Base-by-base conservation (phyloP, 2,329 filamentous ascomycete genomes). In the Alternaria alternata region DNA sequence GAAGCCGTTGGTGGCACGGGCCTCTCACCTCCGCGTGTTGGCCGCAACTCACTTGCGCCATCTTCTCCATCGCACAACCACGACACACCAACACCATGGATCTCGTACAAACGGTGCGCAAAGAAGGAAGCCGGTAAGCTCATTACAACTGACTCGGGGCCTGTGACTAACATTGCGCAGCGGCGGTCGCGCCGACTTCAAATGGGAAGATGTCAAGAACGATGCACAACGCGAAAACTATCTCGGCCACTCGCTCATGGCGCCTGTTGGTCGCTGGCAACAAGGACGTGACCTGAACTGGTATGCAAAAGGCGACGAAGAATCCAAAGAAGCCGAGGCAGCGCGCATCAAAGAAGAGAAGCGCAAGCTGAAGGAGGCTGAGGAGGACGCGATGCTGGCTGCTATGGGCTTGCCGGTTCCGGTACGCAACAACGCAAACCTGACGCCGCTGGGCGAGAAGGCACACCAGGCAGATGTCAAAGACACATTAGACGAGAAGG, bases 201-300 rank as follows among this genome's bases (percentile, higher is more conserved):
- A 90, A 81, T 98, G 95, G 95, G 91, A 94, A 67, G 93, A 97
- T 69, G 94, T 99, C 75, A 90, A 94, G 77, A 88, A 85, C 66
- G 96, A 93, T 51, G 82, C 86, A 22, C 94, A 97, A 74, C 93
- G 95, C 78, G 94, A 99, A 79, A 97, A 90, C 77, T 91, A 90
- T 78, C 90, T 97, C 7, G 94, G 94, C 53, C 94, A 97, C 81
- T 95, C 91, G 60, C 81, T 97, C 59, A 97, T 94, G 84, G 94
- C 94, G 0, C 92, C 94, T 0, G 93, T 97, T 4, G 94, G 94
- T 7, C 90, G 94, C 67, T 97, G 94, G 94, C 92, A 95, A 73
- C 89, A 94, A 75, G 89, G 90, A 7, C 89, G 88, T 61, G 88
- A 91, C 73, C 79, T 90, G 12, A 81, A 80, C 70, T 89, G 88